Evolutionary conservation across 2,329 filamentous ascomycete genomes (phyloP).

Genomic region (Diatrype stigma): DNA sequence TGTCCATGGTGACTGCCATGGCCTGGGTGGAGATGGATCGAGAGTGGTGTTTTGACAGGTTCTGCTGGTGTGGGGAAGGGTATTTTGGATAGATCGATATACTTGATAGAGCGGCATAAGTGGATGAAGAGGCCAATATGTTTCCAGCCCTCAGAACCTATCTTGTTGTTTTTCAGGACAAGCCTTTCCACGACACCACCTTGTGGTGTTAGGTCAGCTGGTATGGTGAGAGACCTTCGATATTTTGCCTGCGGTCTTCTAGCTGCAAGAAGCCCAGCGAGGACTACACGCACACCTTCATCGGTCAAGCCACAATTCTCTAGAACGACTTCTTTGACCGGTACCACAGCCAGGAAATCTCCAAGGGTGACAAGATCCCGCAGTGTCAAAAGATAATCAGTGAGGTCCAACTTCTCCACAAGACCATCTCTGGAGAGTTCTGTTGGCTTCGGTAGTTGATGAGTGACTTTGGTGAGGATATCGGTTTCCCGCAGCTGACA

Average conservation of each 20-base stretch:
- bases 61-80: constrained; percentile 56
- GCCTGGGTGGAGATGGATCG: constrained; percentile 11
- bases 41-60: constrained; percentile 16
- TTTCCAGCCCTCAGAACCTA: constrained; percentile 84
- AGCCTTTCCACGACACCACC: constrained; percentile 81
- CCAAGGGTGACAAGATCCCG: constrained; percentile 82
- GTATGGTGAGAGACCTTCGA: constrained; percentile 37
- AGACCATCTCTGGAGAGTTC: constrained; percentile 66
- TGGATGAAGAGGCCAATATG: constrained; percentile 87
- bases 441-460: constrained; percentile 73
- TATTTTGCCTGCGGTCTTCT: constrained; percentile 60
- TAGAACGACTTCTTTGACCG: constrained; percentile 78
- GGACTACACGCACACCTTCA: constrained; percentile 78
- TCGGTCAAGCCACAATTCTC: constrained; percentile 86
- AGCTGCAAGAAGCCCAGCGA: constrained; percentile 79
- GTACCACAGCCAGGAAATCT: constrained; percentile 91
- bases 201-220: constrained; percentile 40
- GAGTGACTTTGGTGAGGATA: constrained; percentile 85
- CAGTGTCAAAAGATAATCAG: constrained; percentile 77
- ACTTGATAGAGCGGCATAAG: constrained; percentile 81
- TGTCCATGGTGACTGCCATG: constrained; percentile 20
- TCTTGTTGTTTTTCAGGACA: constrained; percentile 86
- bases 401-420: constrained; percentile 78
- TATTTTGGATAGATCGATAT: constrained; percentile 81
- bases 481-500: constrained; percentile 92